Conservation (phyloP, 1,139 yeast genomes). For the Scheffersomyces parashehatae region DNA sequence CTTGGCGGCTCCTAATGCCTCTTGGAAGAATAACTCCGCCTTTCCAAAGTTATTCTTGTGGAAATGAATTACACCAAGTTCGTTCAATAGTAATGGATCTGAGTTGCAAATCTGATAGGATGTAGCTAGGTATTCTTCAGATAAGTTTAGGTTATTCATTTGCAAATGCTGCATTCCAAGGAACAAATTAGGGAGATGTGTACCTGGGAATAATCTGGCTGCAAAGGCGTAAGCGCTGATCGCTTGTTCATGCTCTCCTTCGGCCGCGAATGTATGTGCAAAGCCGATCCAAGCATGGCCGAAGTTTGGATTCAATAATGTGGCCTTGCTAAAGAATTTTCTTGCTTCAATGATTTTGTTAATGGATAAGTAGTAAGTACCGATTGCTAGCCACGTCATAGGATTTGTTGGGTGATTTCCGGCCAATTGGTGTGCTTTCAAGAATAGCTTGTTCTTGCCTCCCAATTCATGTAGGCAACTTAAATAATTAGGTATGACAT, state of each 20-base stretch:
- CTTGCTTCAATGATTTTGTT: slow-evolving; percentile 81
- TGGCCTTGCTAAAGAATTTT: slow-evolving; percentile 84
- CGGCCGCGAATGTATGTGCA: slow-evolving; percentile 96
- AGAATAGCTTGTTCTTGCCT: slow-evolving; percentile 76
- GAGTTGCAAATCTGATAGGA: slow-evolving; percentile 76
- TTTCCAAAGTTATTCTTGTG: slow-evolving; percentile 67
- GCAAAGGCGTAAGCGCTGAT: slow-evolving; percentile 97
- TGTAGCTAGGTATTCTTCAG: slow-evolving; percentile 81
- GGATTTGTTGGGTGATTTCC: slow-evolving; percentile 82
- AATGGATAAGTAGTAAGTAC: slow-evolving; percentile 80
- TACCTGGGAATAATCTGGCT: slow-evolving; percentile 89
- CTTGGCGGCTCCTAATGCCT: slow-evolving; percentile 72
- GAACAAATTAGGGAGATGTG: slow-evolving; percentile 86
- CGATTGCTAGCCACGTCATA: slow-evolving; percentile 91
- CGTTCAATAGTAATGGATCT: slow-evolving; percentile 88
- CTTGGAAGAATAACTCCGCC: slow-evolving; percentile 72
- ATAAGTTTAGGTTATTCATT: slow-evolving; percentile 76
- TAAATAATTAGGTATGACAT: slow-evolving; percentile 76
- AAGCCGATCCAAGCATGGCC: slow-evolving; percentile 98
- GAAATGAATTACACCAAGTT: slow-evolving; percentile 85
- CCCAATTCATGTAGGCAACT: slow-evolving; percentile 86
- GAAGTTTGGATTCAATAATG: slow-evolving; percentile 83
- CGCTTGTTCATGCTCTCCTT: slow-evolving; percentile 98
- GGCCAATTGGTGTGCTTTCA: slow-evolving; percentile 82
- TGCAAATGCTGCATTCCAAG: slow-evolving; percentile 96